Evolutionary conservation across 75 land plant genomes (phyloP).

Genomic region (Azolla pinnata): DNA sequence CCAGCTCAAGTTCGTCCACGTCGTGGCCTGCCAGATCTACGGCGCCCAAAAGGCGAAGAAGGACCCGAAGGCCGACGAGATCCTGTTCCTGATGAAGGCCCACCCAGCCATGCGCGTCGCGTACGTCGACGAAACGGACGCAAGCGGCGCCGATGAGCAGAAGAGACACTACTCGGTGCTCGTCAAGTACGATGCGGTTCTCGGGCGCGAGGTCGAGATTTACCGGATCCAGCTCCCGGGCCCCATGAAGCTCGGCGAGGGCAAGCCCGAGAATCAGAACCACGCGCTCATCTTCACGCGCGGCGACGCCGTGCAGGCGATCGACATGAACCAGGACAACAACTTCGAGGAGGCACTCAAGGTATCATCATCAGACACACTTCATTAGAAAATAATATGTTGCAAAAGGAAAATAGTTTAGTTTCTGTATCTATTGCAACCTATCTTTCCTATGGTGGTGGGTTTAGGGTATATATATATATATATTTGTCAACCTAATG

Average conservation of each 20-base stretch:
- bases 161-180: slow-evolving; percentile 23
- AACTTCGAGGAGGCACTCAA: slow-evolving; percentile 38
- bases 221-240: slow-evolving; percentile 33
- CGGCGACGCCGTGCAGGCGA: slow-evolving; percentile 37
- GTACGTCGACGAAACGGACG: slow-evolving; percentile 23
- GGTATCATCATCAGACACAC: no score
- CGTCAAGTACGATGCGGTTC: slow-evolving; percentile 24
- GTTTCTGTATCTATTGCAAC: no score
- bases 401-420: no score
- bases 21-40: slow-evolving; percentile 36
- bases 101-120: slow-evolving; percentile 22
- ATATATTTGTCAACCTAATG: no score
- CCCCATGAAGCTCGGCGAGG: slow-evolving; percentile 35
- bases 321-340: slow-evolving; percentile 41
- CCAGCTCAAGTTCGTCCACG: slow-evolving; percentile 31
- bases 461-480: no score
- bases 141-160: not conserved
- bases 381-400: no score
- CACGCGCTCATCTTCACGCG: slow-evolving; percentile 36
- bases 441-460: no score
- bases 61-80: slow-evolving; percentile 21
- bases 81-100: slow-evolving; percentile 23
- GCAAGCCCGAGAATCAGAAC: slow-evolving; percentile 41
- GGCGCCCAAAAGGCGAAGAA: slow-evolving; percentile 25
- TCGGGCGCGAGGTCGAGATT: slow-evolving; percentile 25